phyloP scores from a whole-genome alignment of 1,139 yeast genomes.

The Geotrichum macrosporum region DNA sequence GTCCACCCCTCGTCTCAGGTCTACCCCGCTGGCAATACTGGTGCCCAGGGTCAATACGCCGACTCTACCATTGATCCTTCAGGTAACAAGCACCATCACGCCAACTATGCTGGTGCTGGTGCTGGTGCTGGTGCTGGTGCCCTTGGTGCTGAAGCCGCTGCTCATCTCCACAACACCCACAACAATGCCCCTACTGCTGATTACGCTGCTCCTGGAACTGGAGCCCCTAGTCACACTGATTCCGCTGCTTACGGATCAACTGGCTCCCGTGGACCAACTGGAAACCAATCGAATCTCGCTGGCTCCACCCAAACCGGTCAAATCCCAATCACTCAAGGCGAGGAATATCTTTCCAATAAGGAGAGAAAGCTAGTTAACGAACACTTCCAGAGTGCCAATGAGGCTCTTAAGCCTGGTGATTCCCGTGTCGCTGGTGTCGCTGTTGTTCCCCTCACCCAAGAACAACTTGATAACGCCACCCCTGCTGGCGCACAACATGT shows the following conservation, averaged over 20 bases:
- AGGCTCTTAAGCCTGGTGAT: slow-evolving; percentile 14
- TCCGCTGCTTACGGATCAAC: slow-evolving; percentile 12
- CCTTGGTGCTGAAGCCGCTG: slow-evolving; percentile 17
- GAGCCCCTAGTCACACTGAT: slow-evolving; percentile 15
- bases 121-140: slow-evolving; percentile 18
- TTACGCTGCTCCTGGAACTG: slow-evolving; percentile 18
- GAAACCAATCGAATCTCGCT: background rate
- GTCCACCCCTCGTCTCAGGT: slow-evolving; percentile 2
- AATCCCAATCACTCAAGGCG: slow-evolving; percentile 15
- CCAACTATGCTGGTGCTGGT: slow-evolving; percentile 5
- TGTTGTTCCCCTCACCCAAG: slow-evolving; percentile 16
- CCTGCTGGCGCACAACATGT: slow-evolving; percentile 9
- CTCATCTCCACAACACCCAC: slow-evolving; percentile 7
- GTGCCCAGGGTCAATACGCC: slow-evolving; percentile 7
- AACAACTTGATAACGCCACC: slow-evolving; percentile 7
- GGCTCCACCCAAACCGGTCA: background rate
- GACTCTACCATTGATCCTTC: slow-evolving; percentile 4
- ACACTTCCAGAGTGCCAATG: slow-evolving; percentile 17
- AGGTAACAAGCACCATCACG: background rate
- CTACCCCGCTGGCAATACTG: slow-evolving; percentile 3
- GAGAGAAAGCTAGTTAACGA: slow-evolving; percentile 14
- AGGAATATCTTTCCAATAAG: slow-evolving; percentile 18
- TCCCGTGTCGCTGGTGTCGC: slow-evolving; percentile 18
- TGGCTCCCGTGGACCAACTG: background rate
- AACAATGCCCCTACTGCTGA: slow-evolving; percentile 10